A percentile compares a stretch with the other conserved stretches of the same genome.
Conservation (phyloP, 31 red algal species). For the Odonthalia washingtoniensis region DNA sequence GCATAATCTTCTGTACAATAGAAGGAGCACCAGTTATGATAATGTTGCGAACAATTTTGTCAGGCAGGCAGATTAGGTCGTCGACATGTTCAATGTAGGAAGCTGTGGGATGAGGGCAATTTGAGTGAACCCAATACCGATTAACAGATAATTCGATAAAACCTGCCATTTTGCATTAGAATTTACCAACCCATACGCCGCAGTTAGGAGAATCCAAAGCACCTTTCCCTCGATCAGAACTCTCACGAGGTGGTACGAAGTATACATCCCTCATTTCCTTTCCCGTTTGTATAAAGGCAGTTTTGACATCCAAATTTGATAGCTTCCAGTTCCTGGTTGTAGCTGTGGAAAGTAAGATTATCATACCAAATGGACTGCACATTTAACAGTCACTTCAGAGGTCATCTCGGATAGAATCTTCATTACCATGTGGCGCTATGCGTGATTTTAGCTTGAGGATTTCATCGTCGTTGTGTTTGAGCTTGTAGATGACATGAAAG, state of each 20-base stretch:
- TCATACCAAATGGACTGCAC: conserved; percentile 1
- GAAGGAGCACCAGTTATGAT: neutral
- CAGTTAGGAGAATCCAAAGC: no score
- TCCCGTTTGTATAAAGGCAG: no score
- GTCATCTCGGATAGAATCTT: conserved; percentile 3
- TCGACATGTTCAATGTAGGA: neutral
- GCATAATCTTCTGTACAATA: neutral
- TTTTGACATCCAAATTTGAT: conserved; percentile 31
- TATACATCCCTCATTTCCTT: neutral
- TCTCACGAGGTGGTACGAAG: conserved; percentile 18
- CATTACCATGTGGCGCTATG: conserved; percentile 16
- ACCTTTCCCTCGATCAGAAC: neutral
- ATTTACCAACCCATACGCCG: conserved; percentile 38
- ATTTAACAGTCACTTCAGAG: no score
- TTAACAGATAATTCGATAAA: neutral
- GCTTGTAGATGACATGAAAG: conserved; percentile 35
- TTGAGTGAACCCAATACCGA: neutral
- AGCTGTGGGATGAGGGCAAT: neutral
- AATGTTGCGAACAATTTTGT: conserved; percentile 31
- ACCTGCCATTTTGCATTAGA: conserved; percentile 34
- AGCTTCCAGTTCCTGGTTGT: neutral
- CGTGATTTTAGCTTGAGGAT: conserved; percentile 13
- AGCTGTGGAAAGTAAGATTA: conserved; percentile 13
- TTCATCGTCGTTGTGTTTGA: conserved; percentile 14
- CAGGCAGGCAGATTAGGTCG: neutral